phyloP scores from a whole-genome alignment of 129 eudicot species.

The Dittrichia graveolens region DNA sequence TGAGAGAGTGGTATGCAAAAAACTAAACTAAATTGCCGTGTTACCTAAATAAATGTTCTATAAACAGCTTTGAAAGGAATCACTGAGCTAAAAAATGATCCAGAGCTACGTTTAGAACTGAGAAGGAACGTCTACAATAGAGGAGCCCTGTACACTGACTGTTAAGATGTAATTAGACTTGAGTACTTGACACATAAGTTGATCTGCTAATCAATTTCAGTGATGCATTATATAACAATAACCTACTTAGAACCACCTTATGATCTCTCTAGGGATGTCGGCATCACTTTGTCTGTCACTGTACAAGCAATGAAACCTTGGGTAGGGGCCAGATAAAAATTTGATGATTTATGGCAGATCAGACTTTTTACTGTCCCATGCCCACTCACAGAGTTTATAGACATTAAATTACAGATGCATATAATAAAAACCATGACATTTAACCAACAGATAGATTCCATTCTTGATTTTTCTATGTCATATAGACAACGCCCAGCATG shows the following conservation, averaged over 20 bases:
- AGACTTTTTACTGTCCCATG: background rate
- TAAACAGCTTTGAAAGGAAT: background rate
- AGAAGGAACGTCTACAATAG: background rate
- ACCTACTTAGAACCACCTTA: constrained; percentile 4
- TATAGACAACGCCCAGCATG: background rate
- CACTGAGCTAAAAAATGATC: constrained; percentile 5
- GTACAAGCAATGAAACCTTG: constrained; percentile 12
- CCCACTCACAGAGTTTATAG: background rate
- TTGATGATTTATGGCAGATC: background rate
- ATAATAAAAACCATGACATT: constrained; percentile 10
- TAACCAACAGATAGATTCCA: background rate
- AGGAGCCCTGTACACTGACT: background rate
- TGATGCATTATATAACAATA: background rate
- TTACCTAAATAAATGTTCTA: background rate
- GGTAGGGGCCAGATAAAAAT: constrained; percentile 21
- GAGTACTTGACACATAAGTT: background rate
- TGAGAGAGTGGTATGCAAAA: background rate
- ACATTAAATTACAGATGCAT: background rate
- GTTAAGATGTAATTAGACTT: background rate
- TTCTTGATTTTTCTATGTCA: background rate
- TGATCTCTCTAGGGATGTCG: constrained; percentile 1
- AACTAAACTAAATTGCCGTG: background rate
- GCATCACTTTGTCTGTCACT: constrained; percentile 6
- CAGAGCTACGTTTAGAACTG: background rate
- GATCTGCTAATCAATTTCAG: constrained; percentile 8